These are phyloP conservation scores for Podospora comata DNA, from an alignment of 495 filamentous ascomycete genomes.

Conservation along the genomic window DNA sequence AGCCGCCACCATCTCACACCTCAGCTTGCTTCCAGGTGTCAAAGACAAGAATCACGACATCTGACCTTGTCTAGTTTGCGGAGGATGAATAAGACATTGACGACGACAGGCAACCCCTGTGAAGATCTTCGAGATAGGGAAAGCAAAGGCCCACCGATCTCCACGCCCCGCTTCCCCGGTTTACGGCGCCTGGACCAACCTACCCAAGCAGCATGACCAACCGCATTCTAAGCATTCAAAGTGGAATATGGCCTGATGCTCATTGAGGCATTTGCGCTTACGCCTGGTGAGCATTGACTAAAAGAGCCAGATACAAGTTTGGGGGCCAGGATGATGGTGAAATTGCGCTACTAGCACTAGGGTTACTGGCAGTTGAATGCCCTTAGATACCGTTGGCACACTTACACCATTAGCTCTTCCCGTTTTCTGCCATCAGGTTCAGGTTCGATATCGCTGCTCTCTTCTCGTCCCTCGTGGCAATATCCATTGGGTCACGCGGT, in stretches of 20 bases:
- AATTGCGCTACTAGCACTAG: not conserved
- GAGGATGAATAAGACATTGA: not conserved
- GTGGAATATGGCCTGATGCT: constrained; percentile 1
- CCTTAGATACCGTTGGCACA: not conserved
- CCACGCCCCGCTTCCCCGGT: constrained; percentile 24
- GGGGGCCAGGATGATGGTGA: not conserved
- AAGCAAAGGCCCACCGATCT: not conserved
- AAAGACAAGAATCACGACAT: not conserved
- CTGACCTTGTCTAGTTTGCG: not conserved
- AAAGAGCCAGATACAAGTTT: not conserved
- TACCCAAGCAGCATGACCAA: not conserved
- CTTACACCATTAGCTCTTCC: not conserved
- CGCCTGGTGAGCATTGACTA: not conserved
- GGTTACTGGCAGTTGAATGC: not conserved
- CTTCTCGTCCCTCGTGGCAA: not conserved
- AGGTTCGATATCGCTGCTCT: not conserved
- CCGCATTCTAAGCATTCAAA: not conserved
- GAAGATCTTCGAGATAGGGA: constrained; percentile 4
- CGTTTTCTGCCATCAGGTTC: not conserved
- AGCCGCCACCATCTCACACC: not conserved
- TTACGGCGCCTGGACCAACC: constrained; percentile 10
- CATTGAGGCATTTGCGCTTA: not conserved
- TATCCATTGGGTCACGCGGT: constrained; percentile 18
- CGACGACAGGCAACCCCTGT: not conserved
- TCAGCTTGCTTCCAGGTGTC: not conserved